Conservation (phyloP, 2,329 filamentous ascomycete genomes). For the Alternaria incomplexa region DNA sequence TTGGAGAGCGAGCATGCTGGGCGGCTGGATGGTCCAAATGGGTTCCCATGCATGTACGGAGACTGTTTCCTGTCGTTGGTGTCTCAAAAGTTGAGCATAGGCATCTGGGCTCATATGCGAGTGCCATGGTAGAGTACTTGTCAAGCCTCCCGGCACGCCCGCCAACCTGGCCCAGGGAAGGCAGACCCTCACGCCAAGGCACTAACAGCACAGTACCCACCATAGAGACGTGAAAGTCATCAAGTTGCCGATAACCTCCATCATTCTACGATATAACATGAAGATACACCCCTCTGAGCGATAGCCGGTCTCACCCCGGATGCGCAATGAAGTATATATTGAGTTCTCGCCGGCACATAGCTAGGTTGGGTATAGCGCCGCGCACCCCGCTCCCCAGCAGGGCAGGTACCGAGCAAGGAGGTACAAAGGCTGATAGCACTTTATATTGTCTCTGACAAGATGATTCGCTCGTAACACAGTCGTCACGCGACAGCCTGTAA, state of each 20-base stretch:
- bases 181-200: background rate
- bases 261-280: background rate
- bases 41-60: no score
- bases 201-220: background rate
- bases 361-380: background rate
- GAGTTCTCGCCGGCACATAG: background rate
- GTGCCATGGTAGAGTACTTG: background rate
- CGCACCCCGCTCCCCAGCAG: slow-evolving; percentile 1
- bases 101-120: background rate
- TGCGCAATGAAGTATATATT: background rate
- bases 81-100: background rate
- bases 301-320: background rate
- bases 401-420: background rate
- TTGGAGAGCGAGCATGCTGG: background rate
- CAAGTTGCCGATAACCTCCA: background rate
- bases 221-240: background rate
- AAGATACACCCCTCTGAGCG: background rate
- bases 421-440: background rate
- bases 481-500: background rate
- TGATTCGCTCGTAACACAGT: slow-evolving; percentile 1
- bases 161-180: background rate
- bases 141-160: background rate
- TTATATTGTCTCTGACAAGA: background rate
- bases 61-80: no score
- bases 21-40: no score